Conservation (phyloP, 306 rosid genomes). For the Quercus rubra region DNA sequence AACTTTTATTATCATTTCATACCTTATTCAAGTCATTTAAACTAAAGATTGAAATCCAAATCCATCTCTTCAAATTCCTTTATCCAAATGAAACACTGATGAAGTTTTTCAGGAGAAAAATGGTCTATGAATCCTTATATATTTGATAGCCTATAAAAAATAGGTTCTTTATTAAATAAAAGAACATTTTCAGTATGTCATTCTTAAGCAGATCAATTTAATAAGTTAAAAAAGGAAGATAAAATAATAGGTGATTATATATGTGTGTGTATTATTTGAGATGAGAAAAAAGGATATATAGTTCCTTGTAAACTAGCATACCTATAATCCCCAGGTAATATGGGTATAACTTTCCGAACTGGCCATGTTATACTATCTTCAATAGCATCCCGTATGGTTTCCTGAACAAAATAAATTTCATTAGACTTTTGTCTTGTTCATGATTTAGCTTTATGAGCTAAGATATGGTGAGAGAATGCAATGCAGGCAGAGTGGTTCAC, state of each 20-base stretch:
- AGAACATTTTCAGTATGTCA: background rate
- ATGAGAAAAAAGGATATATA: background rate
- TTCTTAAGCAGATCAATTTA: background rate
- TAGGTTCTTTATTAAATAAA: no score
- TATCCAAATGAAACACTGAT: no score
- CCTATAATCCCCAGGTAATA: slow-evolving; percentile 92
- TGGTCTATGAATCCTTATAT: no score
- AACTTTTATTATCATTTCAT: no score
- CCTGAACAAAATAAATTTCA: slow-evolving; percentile 41
- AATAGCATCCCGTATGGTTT: slow-evolving; percentile 83
- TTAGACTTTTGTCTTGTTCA: background rate
- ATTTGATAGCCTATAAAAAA: no score
- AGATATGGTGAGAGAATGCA: background rate
- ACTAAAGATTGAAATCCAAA: no score
- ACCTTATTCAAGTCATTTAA: no score
- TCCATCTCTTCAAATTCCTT: no score
- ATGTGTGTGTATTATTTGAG: background rate
- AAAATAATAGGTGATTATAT: background rate
- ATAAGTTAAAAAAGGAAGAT: background rate
- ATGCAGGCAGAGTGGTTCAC: background rate
- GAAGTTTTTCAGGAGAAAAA: no score
- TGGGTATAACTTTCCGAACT: slow-evolving; percentile 69
- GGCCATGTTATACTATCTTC: slow-evolving; percentile 97
- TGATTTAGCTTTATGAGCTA: background rate
- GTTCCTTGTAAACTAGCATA: slow-evolving; percentile 24